phyloP scores from a whole-genome alignment of 2,329 filamentous ascomycete species.

The Stachybotrys elegans region DNA sequence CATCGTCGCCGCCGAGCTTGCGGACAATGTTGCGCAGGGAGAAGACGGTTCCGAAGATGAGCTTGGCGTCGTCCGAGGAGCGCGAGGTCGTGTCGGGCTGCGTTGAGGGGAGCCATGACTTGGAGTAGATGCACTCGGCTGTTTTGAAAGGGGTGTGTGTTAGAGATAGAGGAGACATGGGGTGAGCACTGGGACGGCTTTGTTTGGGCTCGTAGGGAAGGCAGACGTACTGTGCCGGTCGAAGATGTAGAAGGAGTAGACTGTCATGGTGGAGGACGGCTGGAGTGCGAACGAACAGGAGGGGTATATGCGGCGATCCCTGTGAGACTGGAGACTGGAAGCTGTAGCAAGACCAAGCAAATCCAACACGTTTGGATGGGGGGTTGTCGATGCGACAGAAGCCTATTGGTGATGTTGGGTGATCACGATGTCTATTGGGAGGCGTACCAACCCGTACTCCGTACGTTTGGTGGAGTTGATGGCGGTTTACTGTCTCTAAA shows the following conservation, averaged over 20 bases:
- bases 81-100: slow-evolving; percentile 35
- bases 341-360: no score
- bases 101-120: slow-evolving; percentile 64
- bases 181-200: neutral
- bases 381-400: no score
- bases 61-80: slow-evolving; percentile 78
- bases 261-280: slow-evolving; percentile 60
- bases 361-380: no score
- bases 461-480: no score
- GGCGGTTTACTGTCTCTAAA: no score
- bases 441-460: no score
- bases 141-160: slow-evolving; percentile 11
- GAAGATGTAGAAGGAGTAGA: slow-evolving; percentile 99
- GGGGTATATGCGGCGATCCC: no score
- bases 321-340: no score
- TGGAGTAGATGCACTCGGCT: slow-evolving; percentile 98
- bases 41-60: slow-evolving; percentile 96
- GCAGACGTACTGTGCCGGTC: slow-evolving; percentile 80
- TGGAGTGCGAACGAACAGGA: neutral
- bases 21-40: slow-evolving; percentile 94
- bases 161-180: slow-evolving; percentile 9
- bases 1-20: slow-evolving; percentile 89
- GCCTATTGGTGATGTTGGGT: no score
- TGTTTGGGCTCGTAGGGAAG: neutral
- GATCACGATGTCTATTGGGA: no score